phyloP scores from a whole-genome alignment of 345 rosid species.

The Carallia brachiata region DNA sequence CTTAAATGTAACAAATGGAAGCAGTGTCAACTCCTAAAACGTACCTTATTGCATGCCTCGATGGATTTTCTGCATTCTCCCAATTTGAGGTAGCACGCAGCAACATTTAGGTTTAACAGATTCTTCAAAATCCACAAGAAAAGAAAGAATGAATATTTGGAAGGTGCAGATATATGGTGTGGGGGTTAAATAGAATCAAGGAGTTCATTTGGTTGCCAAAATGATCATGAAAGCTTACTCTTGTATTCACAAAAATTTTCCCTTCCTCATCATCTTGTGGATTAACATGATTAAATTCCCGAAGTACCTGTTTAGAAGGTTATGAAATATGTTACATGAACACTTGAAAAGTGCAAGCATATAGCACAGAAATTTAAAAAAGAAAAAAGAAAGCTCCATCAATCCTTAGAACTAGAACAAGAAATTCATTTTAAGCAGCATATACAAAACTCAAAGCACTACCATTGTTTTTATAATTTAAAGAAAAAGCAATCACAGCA shows the following conservation, averaged over 20 bases:
- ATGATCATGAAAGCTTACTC: slow-evolving; percentile 45
- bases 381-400: background rate
- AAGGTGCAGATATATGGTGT: background rate
- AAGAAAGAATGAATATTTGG: slow-evolving; percentile 1
- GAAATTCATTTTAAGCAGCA: background rate
- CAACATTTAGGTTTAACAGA: slow-evolving; percentile 76
- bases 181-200: too few relatives aligned
- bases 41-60: slow-evolving; percentile 85
- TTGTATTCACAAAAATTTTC: slow-evolving; percentile 63
- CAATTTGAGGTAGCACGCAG: slow-evolving; percentile 84
- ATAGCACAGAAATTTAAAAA: background rate
- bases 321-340: background rate
- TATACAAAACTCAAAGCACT: too few relatives aligned
- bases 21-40: slow-evolving; percentile 4
- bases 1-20: background rate
- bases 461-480: background rate
- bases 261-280: slow-evolving; percentile 98
- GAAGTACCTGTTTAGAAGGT: slow-evolving; percentile 57
- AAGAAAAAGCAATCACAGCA: background rate
- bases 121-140: slow-evolving; percentile 46
- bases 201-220: background rate
- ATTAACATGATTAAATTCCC: slow-evolving; percentile 96
- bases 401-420: background rate
- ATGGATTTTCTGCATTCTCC: slow-evolving; percentile 86
- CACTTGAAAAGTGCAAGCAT: background rate